Evolutionary conservation across 225 moss, liverwort and hornwort species (phyloP).

Genomic region (Takakia lepidozioides): DNA sequence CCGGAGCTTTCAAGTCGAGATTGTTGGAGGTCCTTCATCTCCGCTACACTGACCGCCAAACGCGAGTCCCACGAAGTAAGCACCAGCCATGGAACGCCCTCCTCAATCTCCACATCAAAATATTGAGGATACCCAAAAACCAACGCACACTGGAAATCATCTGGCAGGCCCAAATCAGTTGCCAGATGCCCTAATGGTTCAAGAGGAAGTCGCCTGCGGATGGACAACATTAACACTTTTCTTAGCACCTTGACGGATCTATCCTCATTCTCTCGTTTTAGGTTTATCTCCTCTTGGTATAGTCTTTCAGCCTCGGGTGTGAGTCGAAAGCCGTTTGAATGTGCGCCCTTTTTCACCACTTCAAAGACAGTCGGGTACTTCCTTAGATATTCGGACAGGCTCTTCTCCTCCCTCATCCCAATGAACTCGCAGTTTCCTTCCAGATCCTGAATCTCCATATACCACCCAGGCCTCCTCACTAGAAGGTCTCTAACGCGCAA

Average conservation of each 20-base stretch:
- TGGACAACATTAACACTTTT: constrained; percentile 42
- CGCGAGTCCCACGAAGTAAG: constrained; percentile 7
- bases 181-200: constrained; percentile 19
- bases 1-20: constrained; percentile 23
- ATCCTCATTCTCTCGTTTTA: constrained; percentile 19
- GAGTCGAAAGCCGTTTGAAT: constrained; percentile 18
- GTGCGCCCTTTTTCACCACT: constrained; percentile 20
- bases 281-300: constrained; percentile 20
- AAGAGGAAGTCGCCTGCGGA: constrained; percentile 24
- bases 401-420: background rate
- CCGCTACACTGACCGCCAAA: constrained; percentile 8
- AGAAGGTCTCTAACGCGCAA: constrained; percentile 27
- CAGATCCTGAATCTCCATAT: constrained; percentile 30
- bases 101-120: constrained; percentile 2
- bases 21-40: constrained; percentile 11
- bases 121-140: constrained; percentile 5
- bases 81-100: constrained; percentile 1
- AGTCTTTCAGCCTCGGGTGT: constrained; percentile 44
- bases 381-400: constrained; percentile 6
- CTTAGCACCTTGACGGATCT: constrained; percentile 24
- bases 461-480: constrained; percentile 11
- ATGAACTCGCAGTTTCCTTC: constrained; percentile 6
- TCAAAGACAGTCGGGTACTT: constrained; percentile 30
- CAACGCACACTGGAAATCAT: constrained; percentile 8
- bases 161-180: constrained; percentile 26